A percentile compares a stretch with the other conserved stretches of the same genome.
These are phyloP conservation scores for Arthrinium puccinioides DNA, from an alignment of 2,329 filamentous ascomycete genomes.

Conservation along the genomic window DNA sequence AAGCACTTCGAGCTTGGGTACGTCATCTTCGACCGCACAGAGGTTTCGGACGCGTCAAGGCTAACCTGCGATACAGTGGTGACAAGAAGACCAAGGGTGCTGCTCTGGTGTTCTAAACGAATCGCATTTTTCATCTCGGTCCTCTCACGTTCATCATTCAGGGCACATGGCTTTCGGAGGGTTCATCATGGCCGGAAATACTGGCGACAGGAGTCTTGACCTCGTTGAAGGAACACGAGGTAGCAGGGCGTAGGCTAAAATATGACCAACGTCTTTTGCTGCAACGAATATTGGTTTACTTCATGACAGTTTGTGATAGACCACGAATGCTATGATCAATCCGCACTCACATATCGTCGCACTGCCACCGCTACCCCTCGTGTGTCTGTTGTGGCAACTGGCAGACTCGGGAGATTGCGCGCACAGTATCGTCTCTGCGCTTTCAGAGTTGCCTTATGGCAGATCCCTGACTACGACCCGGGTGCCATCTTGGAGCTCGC, in stretches of 20 bases:
- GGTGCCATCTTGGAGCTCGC: no score
- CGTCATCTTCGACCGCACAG: slow-evolving; percentile 28
- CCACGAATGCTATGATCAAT: no score
- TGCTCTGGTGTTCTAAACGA: slow-evolving; percentile 94
- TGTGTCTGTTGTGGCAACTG: no score
- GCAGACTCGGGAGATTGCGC: no score
- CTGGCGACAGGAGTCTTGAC: slow-evolving; percentile 32
- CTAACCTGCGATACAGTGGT: slow-evolving; percentile 62
- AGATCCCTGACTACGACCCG: no score
- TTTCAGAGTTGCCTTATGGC: no score
- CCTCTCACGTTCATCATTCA: slow-evolving; percentile 25
- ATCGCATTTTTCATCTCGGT: slow-evolving; percentile 23
- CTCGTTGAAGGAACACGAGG: slow-evolving; percentile 27
- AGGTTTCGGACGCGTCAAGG: slow-evolving; percentile 11
- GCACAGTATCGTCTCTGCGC: no score
- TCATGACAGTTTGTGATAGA: no score
- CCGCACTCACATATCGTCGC: no score
- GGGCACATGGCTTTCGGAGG: slow-evolving; percentile 38
- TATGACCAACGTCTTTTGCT: slow-evolving; percentile 10
- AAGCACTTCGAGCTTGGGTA: slow-evolving; percentile 99
- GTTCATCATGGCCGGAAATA: slow-evolving; percentile 32
- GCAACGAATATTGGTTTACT: no score
- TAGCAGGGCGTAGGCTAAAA: slow-evolving; percentile 15
- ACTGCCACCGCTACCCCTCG: no score
- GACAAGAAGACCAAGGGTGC: slow-evolving; percentile 99